Evolutionary conservation across 441 rosid species (phyloP).

Genomic region (Corymbia calophylla): DNA sequence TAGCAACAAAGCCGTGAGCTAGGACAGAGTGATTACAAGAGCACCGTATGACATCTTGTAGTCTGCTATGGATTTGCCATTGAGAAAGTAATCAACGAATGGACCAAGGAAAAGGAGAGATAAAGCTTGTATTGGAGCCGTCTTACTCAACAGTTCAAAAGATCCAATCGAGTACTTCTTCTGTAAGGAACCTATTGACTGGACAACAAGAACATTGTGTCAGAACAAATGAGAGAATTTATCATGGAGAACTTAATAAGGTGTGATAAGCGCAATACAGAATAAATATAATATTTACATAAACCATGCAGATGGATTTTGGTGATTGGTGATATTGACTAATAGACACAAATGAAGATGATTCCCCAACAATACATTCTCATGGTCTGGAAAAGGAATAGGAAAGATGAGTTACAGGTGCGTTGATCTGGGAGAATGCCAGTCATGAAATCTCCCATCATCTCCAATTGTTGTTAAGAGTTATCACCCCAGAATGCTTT

Average conservation of each 20-base stretch:
- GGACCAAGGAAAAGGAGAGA: slow-evolving; percentile 90
- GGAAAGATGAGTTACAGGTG: background rate
- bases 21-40: slow-evolving; percentile 35
- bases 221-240: background rate
- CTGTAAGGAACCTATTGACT: slow-evolving; percentile 92
- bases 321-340: background rate
- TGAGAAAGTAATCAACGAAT: slow-evolving; percentile 65
- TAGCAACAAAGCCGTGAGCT: background rate
- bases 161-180: slow-evolving; percentile 90
- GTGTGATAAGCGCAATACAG: background rate
- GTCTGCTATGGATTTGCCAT: slow-evolving; percentile 45
- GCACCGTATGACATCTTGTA: slow-evolving; percentile 75
- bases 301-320: background rate
- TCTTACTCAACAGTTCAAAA: slow-evolving; percentile 84
- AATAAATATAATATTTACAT: background rate
- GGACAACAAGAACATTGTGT: slow-evolving; percentile 2
- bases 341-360: background rate
- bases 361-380: background rate
- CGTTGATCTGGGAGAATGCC: background rate
- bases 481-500: background rate
- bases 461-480: background rate
- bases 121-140: slow-evolving; percentile 94
- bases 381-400: background rate
- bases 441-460: background rate
- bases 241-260: background rate